These are phyloP conservation scores for Schoenoplectus tabernaemontani DNA, from an alignment of 202 grass and related monocot genomes.

Conservation along the genomic window DNA sequence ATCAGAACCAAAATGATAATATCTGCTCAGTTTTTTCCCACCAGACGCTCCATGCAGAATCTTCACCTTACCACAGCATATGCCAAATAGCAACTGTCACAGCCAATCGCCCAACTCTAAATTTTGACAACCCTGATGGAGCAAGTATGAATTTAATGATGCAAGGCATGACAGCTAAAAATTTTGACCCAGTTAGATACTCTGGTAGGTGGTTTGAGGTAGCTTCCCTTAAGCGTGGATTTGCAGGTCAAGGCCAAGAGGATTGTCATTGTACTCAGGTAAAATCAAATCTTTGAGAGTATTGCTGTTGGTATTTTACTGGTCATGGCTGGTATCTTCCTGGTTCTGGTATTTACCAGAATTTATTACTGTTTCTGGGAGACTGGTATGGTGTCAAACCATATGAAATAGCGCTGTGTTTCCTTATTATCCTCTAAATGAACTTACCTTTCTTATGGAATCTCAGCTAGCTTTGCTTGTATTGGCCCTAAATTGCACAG, in stretches of 20 bases:
- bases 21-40: constrained; percentile 31
- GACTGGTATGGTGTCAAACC: neutral
- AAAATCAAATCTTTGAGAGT: neutral
- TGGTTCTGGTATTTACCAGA: neutral
- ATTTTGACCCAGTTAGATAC: constrained; percentile 81
- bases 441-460: neutral
- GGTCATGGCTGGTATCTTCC: neutral
- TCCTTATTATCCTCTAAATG: neutral
- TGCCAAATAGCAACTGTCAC: constrained; percentile 53
- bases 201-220: constrained; percentile 98
- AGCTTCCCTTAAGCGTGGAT: constrained; percentile 76
- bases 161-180: constrained; percentile 83
- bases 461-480: neutral
- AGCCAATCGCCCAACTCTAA: constrained; percentile 28
- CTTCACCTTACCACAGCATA: constrained; percentile 20
- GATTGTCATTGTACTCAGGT: constrained; percentile 97
- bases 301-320: neutral
- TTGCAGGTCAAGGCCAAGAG: constrained; percentile 84
- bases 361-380: neutral
- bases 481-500: neutral
- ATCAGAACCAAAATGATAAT: constrained; percentile 18
- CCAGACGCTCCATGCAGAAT: constrained; percentile 60
- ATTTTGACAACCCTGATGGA: constrained; percentile 41
- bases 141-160: constrained; percentile 42
- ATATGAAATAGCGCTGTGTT: neutral